Evolutionary conservation across 331 rosid genomes (phyloP).

Genomic region (Dryas integrifolia): DNA sequence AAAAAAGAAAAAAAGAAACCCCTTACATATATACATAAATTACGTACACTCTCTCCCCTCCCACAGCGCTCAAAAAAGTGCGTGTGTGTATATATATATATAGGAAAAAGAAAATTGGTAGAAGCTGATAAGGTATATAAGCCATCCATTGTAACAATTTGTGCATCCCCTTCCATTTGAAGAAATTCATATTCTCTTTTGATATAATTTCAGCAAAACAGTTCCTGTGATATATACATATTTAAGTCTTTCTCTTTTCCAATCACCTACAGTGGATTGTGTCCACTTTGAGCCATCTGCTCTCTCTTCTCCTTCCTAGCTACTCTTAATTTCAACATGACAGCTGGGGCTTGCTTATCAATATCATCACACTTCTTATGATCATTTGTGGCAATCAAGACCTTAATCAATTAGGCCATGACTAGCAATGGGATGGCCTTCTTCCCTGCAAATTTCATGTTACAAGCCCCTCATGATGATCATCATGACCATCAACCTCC

Average conservation of each 20-base stretch:
- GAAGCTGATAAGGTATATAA: conserved; percentile 51
- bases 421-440: conserved; percentile 67
- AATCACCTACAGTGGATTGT: conserved; percentile 17
- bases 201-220: conserved; percentile 22
- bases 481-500: conserved; percentile 60
- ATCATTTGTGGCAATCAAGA: conserved; percentile 23
- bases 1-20: not conserved
- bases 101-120: not conserved
- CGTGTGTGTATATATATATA: conserved; percentile 3
- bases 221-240: conserved; percentile 19
- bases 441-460: conserved; percentile 90
- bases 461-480: conserved; percentile 68
- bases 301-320: conserved; percentile 13
- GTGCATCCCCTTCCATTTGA: conserved; percentile 43
- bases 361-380: conserved; percentile 14
- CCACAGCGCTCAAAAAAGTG: conserved; percentile 17
- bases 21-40: conserved; percentile 1
- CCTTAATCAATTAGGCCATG: conserved; percentile 20
- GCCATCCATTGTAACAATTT: conserved; percentile 35
- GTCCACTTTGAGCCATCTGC: conserved; percentile 27
- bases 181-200: conserved; percentile 27
- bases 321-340: conserved; percentile 25
- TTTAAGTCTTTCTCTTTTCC: conserved; percentile 26
- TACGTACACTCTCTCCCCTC: conserved; percentile 26
- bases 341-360: conserved; percentile 1